A percentile compares a stretch with the other conserved stretches of the same genome.
These are phyloP conservation scores for Nannochloropsis gaditana DNA, from an alignment of 108 stramenopile genomes.

Conservation along the genomic window DNA sequence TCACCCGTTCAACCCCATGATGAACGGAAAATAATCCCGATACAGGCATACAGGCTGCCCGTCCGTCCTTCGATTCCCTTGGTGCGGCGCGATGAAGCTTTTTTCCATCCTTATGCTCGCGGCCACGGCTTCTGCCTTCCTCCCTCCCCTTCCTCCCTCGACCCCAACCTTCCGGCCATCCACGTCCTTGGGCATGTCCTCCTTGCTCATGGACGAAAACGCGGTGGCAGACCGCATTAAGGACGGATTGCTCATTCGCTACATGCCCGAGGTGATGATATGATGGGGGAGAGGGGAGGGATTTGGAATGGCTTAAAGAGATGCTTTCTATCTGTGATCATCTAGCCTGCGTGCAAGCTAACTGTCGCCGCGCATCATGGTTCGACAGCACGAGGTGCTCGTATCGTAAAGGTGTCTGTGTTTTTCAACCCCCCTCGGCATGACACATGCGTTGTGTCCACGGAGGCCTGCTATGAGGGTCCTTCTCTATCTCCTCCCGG, in stretches of 20 bases:
- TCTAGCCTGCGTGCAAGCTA: too few species aligned
- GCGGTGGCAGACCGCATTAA: background rate
- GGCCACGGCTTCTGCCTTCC: background rate
- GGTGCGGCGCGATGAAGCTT: too few species aligned
- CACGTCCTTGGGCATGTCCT: constrained; percentile 4
- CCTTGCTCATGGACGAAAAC: background rate
- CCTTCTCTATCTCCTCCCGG: background rate
- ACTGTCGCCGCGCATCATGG: too few species aligned
- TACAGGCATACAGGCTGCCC: too few species aligned
- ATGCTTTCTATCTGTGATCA: too few species aligned
- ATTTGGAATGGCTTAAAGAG: background rate
- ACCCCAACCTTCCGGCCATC: background rate
- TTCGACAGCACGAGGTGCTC: too few species aligned
- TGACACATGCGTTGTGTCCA: background rate
- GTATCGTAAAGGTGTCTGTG: too few species aligned
- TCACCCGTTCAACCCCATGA: too few species aligned
- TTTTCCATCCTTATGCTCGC: too few species aligned
- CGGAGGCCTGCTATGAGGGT: background rate
- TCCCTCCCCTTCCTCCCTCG: constrained; percentile 1
- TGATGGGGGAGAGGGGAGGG: background rate
- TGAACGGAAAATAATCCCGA: too few species aligned
- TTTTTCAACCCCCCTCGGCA: background rate
- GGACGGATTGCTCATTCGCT: background rate
- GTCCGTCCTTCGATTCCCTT: too few species aligned
- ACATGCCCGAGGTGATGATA: background rate